Base-by-base conservation (phyloP, 2,329 filamentous ascomycete species). In the Fusarium bulbicola region DNA sequence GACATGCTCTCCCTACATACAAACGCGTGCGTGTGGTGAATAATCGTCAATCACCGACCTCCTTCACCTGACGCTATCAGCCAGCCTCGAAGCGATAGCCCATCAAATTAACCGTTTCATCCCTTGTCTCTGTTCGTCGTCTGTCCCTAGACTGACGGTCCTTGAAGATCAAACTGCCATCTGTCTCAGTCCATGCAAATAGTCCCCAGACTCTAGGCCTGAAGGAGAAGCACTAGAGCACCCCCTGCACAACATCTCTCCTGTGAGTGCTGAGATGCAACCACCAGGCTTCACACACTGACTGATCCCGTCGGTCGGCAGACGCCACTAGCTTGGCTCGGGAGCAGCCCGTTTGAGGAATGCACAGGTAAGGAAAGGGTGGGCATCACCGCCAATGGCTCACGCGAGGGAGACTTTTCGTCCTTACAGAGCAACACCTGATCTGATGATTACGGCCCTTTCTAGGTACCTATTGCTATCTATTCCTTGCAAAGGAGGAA, bases 331-430 rank as follows among this genome's bases (percentile, higher is more conserved):
- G 72, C 70, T 70, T 58, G 34, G 56, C 63, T 64, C 74, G 74
- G 74, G 70, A 76, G 68, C 72, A 75, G 70, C 74, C 74, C 74
- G 74, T 74, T 75, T 72, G 61, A 69, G 74, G 74, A 76, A 76
- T 76, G 74, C 47, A 54, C 50, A 40, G 37, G 53, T 32, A 63
- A 66, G 58, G 66, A 61, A 67, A 66, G 58, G 66, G 72, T 64
- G 61, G 59, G 52, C 68, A 68, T 66, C 49, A 59, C 52, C 37
- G 26, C 49, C 49, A 56, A 40, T 59, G 53, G 59, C 57, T 56
- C 65, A 70, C 57, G 57, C 60, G 60, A 73, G 59, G 59, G 70
- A 46, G 57, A 61, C 37, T 21, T 28, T 36, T 45, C 21, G 34
- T 36, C 54, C 54, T 30, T 42, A 46, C 39, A 46, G 39, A 32